A percentile compares a stretch with the other conserved stretches of the same genome.
Conservation (phyloP, 2,329 filamentous ascomycete species). For the Pseudohalonectria lignicola region DNA sequence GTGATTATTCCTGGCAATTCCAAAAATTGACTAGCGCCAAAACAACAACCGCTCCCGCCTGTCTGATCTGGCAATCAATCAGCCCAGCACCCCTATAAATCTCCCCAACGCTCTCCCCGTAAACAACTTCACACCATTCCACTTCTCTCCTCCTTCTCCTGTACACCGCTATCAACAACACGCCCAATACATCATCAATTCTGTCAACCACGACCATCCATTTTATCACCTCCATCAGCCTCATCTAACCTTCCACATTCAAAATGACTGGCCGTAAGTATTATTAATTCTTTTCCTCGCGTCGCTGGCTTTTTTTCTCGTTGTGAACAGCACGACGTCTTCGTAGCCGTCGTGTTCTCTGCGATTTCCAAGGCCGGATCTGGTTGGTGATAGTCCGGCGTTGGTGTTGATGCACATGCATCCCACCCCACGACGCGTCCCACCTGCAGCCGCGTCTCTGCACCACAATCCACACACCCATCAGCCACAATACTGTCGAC, state of each 20-base stretch:
- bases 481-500: no score
- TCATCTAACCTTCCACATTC: constrained; percentile 24
- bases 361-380: not conserved
- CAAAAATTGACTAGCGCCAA: constrained; percentile 11
- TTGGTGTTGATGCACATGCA: constrained; percentile 12
- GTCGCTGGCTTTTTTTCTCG: constrained; percentile 7
- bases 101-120: constrained; percentile 1
- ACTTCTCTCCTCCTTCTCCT: constrained; percentile 5
- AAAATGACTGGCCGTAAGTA: constrained; percentile 66
- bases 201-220: constrained; percentile 18
- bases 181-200: constrained; percentile 18
- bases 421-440: constrained; percentile 17
- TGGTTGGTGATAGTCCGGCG: not conserved
- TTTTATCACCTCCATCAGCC: constrained; percentile 16
- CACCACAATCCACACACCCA: constrained; percentile 6
- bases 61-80: not conserved
- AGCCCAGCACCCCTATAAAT: constrained; percentile 5
- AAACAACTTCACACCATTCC: constrained; percentile 7
- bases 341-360: constrained; percentile 4
- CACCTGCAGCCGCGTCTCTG: constrained; percentile 6
- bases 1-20: no score
- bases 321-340: no score
- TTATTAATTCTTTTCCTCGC: not conserved
- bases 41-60: constrained; percentile 5
- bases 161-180: constrained; percentile 17